Evolutionary conservation across 164 flowering plant genomes (phyloP).

Genomic region (Sextonia rubra): DNA sequence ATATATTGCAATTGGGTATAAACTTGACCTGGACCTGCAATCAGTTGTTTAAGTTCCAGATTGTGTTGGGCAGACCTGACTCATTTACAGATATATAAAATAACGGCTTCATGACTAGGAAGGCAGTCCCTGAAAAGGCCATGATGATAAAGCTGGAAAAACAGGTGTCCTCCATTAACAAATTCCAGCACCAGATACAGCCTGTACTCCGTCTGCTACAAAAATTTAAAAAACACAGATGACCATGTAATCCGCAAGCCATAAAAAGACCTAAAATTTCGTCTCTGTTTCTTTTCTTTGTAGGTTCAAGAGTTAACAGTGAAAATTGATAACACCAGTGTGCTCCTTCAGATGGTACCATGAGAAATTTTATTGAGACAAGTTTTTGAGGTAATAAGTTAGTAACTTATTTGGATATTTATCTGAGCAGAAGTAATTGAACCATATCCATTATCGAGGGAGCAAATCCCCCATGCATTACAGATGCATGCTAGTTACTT

Average conservation of each 20-base stretch:
- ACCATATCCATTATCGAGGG: neutral
- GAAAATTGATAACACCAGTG: no score
- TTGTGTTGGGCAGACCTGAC: constrained; percentile 56
- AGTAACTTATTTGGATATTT: neutral
- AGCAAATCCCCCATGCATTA: neutral
- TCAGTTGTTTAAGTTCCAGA: constrained; percentile 52
- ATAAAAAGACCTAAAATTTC: no score
- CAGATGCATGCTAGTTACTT: neutral
- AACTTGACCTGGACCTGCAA: no score
- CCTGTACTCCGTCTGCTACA: constrained; percentile 68
- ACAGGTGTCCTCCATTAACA: constrained; percentile 80
- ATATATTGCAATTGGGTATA: no score
- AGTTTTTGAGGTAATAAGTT: no score
- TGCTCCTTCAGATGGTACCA: no score
- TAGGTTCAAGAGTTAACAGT: no score
- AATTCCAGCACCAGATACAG: constrained; percentile 81
- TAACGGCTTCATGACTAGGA: neutral
- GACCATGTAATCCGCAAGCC: no score
- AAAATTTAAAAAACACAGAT: neutral
- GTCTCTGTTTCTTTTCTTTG: no score
- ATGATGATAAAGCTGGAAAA: constrained; percentile 77
- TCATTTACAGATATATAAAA: neutral
- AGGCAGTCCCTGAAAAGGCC: constrained; percentile 70
- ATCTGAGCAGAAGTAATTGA: neutral
- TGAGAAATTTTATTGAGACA: no score